These are phyloP conservation scores for Trichoderma semiorbis DNA, from an alignment of 2,329 filamentous ascomycete genomes.

Conservation along the genomic window DNA sequence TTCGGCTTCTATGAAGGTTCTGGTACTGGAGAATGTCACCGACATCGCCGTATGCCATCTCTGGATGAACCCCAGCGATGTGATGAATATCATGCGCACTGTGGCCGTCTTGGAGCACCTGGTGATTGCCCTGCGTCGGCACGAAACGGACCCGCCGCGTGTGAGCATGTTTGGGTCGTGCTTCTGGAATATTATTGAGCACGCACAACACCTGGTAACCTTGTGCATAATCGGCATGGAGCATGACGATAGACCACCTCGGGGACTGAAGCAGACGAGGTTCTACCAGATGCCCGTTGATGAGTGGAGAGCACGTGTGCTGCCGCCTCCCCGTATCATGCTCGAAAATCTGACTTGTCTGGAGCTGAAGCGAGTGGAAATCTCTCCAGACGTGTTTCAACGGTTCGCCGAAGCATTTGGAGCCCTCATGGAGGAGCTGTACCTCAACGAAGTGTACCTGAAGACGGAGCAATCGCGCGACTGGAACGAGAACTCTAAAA, in stretches of 20 bases:
- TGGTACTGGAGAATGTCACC: conserved; percentile 50
- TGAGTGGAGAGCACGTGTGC: conserved; percentile 39
- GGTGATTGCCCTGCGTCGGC: conserved; percentile 45
- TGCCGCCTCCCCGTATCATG: conserved; percentile 37
- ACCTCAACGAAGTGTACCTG: conserved; percentile 44
- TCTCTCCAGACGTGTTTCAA: conserved; percentile 36
- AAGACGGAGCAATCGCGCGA: conserved; percentile 38
- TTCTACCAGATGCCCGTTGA: conserved; percentile 34
- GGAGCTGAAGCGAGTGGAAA: conserved; percentile 42
- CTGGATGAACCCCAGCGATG: conserved; percentile 50
- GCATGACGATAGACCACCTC: conserved; percentile 36
- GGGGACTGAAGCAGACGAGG: conserved; percentile 38
- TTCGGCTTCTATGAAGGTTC: conserved; percentile 39
- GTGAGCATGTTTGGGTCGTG: conserved; percentile 41
- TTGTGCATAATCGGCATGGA: conserved; percentile 48
- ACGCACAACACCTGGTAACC: conserved; percentile 42
- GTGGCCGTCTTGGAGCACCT: conserved; percentile 43
- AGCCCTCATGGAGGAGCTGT: conserved; percentile 42
- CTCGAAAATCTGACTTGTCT: conserved; percentile 40
- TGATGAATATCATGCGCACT: conserved; percentile 45
- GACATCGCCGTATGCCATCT: conserved; percentile 47
- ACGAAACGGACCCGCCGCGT: conserved; percentile 36
- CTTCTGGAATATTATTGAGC: conserved; percentile 49
- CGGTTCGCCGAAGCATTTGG: conserved; percentile 35
- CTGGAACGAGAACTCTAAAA: conserved; percentile 32